Evolutionary conservation across 2,329 filamentous ascomycete species (phyloP), one percentile per base, ranked within the genome.

Genomic region (Trichoderma arundinaceum): DNA sequence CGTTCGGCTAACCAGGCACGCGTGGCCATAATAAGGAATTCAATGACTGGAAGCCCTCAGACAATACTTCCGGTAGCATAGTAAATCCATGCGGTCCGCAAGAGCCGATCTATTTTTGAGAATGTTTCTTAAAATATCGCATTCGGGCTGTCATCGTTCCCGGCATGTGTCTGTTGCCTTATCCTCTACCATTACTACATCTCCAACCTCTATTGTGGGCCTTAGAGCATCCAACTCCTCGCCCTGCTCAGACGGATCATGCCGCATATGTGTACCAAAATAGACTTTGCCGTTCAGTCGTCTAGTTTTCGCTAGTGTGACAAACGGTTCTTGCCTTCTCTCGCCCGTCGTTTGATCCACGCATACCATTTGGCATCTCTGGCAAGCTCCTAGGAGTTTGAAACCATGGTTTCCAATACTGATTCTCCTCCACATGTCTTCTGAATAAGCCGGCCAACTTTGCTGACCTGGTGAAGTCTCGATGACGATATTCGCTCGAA

Each of bases 281-380:
- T 90, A 90, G 2, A 97, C 90, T 77, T 93, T 93, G 1, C 93
- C 92, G 59, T 91, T 88, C 69, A 92, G 88, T 65, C 92, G 86
- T 70, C 95, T 86, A 10, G 92, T 96, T 81, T 96, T 97, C 1
- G 91, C 90, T 66, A 99, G 79, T 0, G 93, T 97, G 3, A 91
- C 86, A 74, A 95, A 96, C 0, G 95, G 95, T 76, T 98, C 95
- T 68, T 92, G 88, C 69, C 88, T 87, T 75, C 88, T 91, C 68
- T 88, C 83, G 0, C 88, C 93, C 12, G 90, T 97, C 53, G 88
- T 82, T 76, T 97, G 95, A 73, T 99, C 89, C 52, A 98, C 87
- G 74, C 94, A 97, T 9, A 99, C 90, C 94, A 99, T 98, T 76
- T 97, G 93, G 72, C 95, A 99, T 66, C 95, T 83, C 67, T 92